A percentile compares a stretch with the other conserved stretches of the same genome.
Evolutionary conservation across 2,329 filamentous ascomycete genomes (phyloP).

Genomic region (Leptoxyphium fumago): DNA sequence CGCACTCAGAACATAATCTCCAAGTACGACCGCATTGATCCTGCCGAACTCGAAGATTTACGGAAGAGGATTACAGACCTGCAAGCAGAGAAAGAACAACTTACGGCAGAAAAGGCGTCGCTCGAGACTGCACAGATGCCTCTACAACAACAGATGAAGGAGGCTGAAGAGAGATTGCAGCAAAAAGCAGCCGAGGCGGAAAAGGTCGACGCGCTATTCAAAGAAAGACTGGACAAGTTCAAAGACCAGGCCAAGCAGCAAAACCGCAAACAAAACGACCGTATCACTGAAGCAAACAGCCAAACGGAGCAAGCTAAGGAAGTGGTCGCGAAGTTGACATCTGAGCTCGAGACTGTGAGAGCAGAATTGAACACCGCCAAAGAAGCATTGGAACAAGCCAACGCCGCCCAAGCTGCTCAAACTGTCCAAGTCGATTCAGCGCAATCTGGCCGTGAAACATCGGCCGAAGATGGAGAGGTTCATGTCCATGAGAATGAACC

Average conservation of each 20-base stretch:
- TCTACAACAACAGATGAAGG: conserved; percentile 36
- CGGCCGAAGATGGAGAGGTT: conserved; percentile 35
- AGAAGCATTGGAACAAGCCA: conserved; percentile 8
- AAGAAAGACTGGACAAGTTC: conserved; percentile 9
- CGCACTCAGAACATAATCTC: conserved; percentile 88
- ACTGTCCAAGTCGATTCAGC: not conserved
- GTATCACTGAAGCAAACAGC: conserved; percentile 39
- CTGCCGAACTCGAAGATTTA: conserved; percentile 77
- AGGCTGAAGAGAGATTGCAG: conserved; percentile 29
- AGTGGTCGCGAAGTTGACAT: conserved; percentile 47
- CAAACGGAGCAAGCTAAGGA: conserved; percentile 34
- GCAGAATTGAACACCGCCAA: conserved; percentile 1
- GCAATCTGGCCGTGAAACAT: conserved; percentile 20
- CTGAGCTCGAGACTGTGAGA: conserved; percentile 42
- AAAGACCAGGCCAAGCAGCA: conserved; percentile 36
- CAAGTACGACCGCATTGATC: conserved; percentile 91
- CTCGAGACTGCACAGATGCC: conserved; percentile 16
- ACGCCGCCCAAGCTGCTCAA: conserved; percentile 5
- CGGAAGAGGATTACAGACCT: conserved; percentile 55
- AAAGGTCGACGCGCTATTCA: conserved; percentile 1
- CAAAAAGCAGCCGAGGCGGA: conserved; percentile 16
- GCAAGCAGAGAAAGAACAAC: conserved; percentile 36
- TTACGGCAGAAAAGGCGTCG: conserved; percentile 36
- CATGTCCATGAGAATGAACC: conserved; percentile 47
- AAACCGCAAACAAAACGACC: conserved; percentile 48